Evolutionary conservation across 78 protist genomes (phyloP).

Genomic region (Polysphondylium violaceum): DNA sequence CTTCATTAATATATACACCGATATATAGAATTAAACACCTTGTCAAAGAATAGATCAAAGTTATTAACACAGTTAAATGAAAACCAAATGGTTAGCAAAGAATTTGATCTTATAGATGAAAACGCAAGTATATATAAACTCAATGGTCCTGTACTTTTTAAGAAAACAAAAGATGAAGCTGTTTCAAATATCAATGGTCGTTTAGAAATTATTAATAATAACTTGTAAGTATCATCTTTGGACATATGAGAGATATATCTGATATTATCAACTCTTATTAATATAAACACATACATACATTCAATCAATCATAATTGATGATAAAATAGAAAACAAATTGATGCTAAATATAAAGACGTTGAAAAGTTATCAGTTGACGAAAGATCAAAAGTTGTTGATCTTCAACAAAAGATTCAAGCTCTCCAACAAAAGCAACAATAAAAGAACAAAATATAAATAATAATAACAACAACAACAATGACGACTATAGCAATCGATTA

Average conservation of each 20-base stretch:
- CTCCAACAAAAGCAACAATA: constrained; percentile 9
- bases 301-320: background rate
- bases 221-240: constrained; percentile 14
- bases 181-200: constrained; percentile 42
- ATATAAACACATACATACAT: background rate
- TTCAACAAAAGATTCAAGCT: constrained; percentile 43
- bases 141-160: constrained; percentile 80
- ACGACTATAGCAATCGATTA: background rate
- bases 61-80: constrained; percentile 79
- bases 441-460: background rate
- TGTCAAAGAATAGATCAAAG: constrained; percentile 41
- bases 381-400: constrained; percentile 52
- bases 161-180: constrained; percentile 75
- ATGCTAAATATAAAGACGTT: constrained; percentile 51
- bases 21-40: constrained; percentile 43
- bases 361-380: constrained; percentile 71
- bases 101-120: constrained; percentile 69
- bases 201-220: constrained; percentile 58
- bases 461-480: background rate
- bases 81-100: constrained; percentile 80
- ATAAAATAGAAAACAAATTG: constrained; percentile 47
- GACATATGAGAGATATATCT: background rate
- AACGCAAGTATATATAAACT: constrained; percentile 69
- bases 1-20: too few species aligned
- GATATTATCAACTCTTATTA: background rate